Evolutionary conservation across 164 flowering plant species (phyloP), one percentile per base, ranked within the genome.

Genomic region (Akebia trifoliata): DNA sequence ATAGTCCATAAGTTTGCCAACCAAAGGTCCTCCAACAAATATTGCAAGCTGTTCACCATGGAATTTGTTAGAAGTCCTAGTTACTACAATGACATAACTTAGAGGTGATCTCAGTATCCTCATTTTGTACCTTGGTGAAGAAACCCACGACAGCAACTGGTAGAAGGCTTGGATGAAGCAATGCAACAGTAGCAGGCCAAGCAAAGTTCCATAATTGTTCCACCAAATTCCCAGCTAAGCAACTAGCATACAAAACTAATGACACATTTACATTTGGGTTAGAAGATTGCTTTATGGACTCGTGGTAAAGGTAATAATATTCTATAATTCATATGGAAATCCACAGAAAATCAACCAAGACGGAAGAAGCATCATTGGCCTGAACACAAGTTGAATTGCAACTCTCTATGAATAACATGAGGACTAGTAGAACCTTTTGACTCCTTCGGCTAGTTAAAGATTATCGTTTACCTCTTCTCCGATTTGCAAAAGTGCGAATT

Each of bases 141-240:
- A 94, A 94, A 45, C 96, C 85, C 56, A 86, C 81, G 69, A 83
- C 81, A 47, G 99, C 99, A 47, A 94, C 95, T 9, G 97, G 99
- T 62, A 84, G 83, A 71, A 90, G 85, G 70, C 91, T 94, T 21
- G 97, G 96, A 78, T 86, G 95, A 70, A 90, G 78, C 79, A 90
- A 60, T 44, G 99, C 96, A 65, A 94, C 93, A 52, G 97, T 81
- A 59, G 91, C 86, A 74, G 99, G 99, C 95, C 96, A 88, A 60
- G 95, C 90, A 70, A 94, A 87, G 72, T 74, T 94, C 99, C 99
- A 94, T 43, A 94, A 76, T 68, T 94, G 99, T 71, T 94, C 97
- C 73, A 90, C 93, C 62, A 86, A 64, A 69, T 86, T 83, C 31
- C 93, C 97, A 53, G 80, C 91, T 38, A 88, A 40, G 63, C 87